Evolutionary conservation across 768 basidiomycete genomes (phyloP).

Genomic region (Chlorophyllum brunneum): DNA sequence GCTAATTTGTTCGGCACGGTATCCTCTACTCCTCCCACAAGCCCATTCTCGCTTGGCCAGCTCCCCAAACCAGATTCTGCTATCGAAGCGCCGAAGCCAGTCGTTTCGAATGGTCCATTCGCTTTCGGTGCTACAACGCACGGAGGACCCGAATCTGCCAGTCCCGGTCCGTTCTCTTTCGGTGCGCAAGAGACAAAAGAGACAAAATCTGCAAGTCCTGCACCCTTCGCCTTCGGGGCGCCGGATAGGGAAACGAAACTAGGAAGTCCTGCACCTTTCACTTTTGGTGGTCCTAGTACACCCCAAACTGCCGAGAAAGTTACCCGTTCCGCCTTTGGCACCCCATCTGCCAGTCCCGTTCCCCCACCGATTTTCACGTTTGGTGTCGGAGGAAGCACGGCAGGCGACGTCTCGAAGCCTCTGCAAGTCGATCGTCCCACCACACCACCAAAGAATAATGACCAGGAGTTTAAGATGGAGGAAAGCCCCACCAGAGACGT

Average conservation of each 20-base stretch:
- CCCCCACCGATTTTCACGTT: slow-evolving; percentile 43
- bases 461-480: slow-evolving; percentile 74
- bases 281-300: slow-evolving; percentile 40
- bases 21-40: slow-evolving; percentile 24
- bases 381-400: slow-evolving; percentile 38
- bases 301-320: slow-evolving; percentile 25
- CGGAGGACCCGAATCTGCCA: slow-evolving; percentile 9
- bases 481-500: slow-evolving; percentile 73
- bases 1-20: slow-evolving; percentile 18
- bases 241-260: slow-evolving; percentile 13
- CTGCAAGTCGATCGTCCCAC: slow-evolving; percentile 41
- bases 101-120: neutral
- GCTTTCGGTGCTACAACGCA: slow-evolving; percentile 1
- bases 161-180: slow-evolving; percentile 17
- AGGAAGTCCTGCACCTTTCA: slow-evolving; percentile 30
- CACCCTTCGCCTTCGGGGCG: slow-evolving; percentile 25
- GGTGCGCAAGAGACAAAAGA: slow-evolving; percentile 14
- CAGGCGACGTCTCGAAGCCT: slow-evolving; percentile 32
- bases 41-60: slow-evolving; percentile 31
- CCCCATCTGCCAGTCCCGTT: slow-evolving; percentile 25
- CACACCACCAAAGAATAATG: slow-evolving; percentile 62
- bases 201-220: slow-evolving; percentile 16
- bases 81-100: slow-evolving; percentile 16
- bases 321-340: slow-evolving; percentile 40
- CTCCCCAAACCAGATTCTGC: slow-evolving; percentile 14